These are phyloP conservation scores for Punica granatum DNA, from an alignment of 345 rosid genomes.

Conservation along the genomic window DNA sequence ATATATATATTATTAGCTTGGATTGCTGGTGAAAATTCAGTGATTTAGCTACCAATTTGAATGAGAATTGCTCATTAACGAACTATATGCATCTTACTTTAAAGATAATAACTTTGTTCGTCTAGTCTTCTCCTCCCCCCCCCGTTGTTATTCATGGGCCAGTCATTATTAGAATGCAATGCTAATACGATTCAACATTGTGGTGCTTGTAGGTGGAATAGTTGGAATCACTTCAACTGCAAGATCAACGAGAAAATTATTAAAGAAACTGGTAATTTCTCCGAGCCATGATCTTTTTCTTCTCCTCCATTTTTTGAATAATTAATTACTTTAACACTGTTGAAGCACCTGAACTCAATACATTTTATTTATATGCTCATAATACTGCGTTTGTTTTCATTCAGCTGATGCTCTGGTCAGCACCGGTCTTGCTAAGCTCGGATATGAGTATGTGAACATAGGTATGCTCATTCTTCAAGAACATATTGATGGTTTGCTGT, in stretches of 20 bases:
- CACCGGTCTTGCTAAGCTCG: conserved; percentile 72
- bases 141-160: too few relatives aligned
- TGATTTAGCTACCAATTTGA: neutral
- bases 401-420: conserved; percentile 77
- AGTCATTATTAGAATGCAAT: neutral
- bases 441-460: conserved; percentile 75
- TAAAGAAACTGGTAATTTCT: conserved; percentile 52
- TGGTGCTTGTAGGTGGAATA: conserved; percentile 65
- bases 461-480: conserved; percentile 28
- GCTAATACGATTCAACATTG: neutral
- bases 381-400: conserved; percentile 10
- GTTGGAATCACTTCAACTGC: conserved; percentile 90
- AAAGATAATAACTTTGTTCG: too few relatives aligned
- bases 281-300: neutral
- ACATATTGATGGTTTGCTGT: neutral
- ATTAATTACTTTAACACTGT: neutral
- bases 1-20: too few relatives aligned
- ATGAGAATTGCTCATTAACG: neutral
- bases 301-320: neutral
- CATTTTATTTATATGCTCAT: neutral
- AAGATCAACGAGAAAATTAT: conserved; percentile 53
- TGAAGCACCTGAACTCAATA: neutral
- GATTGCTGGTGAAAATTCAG: neutral
- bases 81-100: too few relatives aligned
- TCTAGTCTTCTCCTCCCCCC: too few relatives aligned